phyloP scores from a whole-genome alignment of 2,329 filamentous ascomycete species.

The Arthrobotrys sphaeroides region DNA sequence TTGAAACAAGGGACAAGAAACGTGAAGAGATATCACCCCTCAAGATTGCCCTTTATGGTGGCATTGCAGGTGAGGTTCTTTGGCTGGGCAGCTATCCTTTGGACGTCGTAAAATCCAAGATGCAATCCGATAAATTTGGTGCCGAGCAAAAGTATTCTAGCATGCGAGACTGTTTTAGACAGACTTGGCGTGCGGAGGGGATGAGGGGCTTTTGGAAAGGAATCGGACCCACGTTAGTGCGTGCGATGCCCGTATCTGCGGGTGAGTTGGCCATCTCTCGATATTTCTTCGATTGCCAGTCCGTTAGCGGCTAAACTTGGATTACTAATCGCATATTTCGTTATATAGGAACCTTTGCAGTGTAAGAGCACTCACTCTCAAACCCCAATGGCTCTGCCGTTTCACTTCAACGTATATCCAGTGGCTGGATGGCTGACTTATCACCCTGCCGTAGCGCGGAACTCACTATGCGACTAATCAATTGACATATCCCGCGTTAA shows the following conservation, averaged over 20 bases:
- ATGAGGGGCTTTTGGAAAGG: slow-evolving; percentile 92
- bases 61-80: slow-evolving; percentile 89
- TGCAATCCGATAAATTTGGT: slow-evolving; percentile 93
- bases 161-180: slow-evolving; percentile 88
- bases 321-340: slow-evolving; percentile 39
- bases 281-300: neutral
- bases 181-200: slow-evolving; percentile 82
- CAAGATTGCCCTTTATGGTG: slow-evolving; percentile 92
- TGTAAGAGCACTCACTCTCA: slow-evolving; percentile 23
- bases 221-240: slow-evolving; percentile 85
- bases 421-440: slow-evolving; percentile 49
- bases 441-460: slow-evolving; percentile 35
- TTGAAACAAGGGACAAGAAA: slow-evolving; percentile 81
- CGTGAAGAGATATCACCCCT: slow-evolving; percentile 80
- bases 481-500: slow-evolving; percentile 31
- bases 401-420: neutral
- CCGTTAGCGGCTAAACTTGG: neutral
- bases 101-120: slow-evolving; percentile 98
- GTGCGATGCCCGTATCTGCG: slow-evolving; percentile 96
- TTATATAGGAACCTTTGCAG: slow-evolving; percentile 49
- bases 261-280: slow-evolving; percentile 81
- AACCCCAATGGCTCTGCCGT: neutral
- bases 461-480: slow-evolving; percentile 54
- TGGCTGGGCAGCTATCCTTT: slow-evolving; percentile 96
- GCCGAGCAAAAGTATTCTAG: slow-evolving; percentile 74